Evolutionary conservation across 345 rosid genomes (phyloP).

Genomic region (Anastatica hierochuntica): DNA sequence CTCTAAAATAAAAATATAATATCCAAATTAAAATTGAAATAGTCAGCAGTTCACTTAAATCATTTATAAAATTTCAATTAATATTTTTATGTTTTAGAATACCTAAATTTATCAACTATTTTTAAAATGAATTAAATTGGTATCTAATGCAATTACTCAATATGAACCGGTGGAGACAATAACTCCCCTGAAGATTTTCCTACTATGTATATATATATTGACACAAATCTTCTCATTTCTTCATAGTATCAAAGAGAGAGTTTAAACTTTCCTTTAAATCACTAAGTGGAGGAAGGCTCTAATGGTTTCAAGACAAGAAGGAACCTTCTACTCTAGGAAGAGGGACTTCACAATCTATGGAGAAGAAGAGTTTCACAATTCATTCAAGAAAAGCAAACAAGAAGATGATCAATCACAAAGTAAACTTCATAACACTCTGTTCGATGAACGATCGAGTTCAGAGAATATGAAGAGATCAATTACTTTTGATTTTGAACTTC

Average conservation of each 20-base stretch:
- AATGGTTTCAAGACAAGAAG: constrained; percentile 28
- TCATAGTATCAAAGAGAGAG: constrained; percentile 13
- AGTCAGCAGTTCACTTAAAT: too few relatives aligned
- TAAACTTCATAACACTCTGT: constrained; percentile 3
- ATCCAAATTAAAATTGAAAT: too few relatives aligned
- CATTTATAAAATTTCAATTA: too few relatives aligned
- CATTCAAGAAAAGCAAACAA: constrained; percentile 18
- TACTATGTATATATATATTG: constrained; percentile 15
- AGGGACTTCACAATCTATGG: constrained; percentile 12
- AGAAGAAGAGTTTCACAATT: constrained; percentile 23
- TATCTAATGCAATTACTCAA: constrained; percentile 23
- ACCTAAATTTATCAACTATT: constrained; percentile 8
- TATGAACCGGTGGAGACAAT: constrained; percentile 27
- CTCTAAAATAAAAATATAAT: background rate
- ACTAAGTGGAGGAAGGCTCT: constrained; percentile 7
- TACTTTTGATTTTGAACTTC: constrained; percentile 22
- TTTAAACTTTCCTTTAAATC: constrained; percentile 3
- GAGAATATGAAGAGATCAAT: constrained; percentile 18
- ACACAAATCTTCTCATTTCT: constrained; percentile 13
- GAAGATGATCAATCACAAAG: constrained; percentile 18
- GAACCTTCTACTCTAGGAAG: constrained; percentile 21
- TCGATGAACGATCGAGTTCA: constrained; percentile 15
- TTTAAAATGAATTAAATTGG: background rate
- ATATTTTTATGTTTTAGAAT: background rate
- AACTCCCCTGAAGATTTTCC: constrained; percentile 24